Percentiles rank a stretch among this genome's conserved stretches.
Evolutionary conservation across 768 basidiomycete genomes (phyloP).

Genomic region (Amanita polypyramis): DNA sequence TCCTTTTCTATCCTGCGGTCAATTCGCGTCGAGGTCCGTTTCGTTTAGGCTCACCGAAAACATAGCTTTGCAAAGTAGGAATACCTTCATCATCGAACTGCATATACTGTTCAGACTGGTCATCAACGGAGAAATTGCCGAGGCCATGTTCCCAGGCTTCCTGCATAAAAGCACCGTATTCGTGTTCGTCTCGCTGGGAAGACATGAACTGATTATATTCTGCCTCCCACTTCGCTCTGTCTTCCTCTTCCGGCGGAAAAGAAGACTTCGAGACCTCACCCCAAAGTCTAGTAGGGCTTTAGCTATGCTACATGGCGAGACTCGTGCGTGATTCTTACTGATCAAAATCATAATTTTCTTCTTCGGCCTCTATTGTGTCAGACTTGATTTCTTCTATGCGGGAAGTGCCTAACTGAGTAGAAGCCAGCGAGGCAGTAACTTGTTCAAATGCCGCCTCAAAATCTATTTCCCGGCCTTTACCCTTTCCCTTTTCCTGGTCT

Average conservation of each 20-base stretch:
- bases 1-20: constrained; percentile 40
- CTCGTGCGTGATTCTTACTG: constrained; percentile 10
- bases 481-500: constrained; percentile 54
- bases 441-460: constrained; percentile 83
- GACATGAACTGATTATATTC: constrained; percentile 75
- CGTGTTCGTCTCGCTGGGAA: constrained; percentile 52
- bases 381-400: constrained; percentile 43
- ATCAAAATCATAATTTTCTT: constrained; percentile 20
- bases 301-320: not conserved
- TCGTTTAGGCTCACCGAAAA: constrained; percentile 51
- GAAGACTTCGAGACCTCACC: constrained; percentile 49
- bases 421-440: constrained; percentile 40
- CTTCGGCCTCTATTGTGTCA: constrained; percentile 26
- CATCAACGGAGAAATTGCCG: constrained; percentile 29
- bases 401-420: constrained; percentile 29
- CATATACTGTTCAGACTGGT: constrained; percentile 19
- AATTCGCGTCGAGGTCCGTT: not conserved
- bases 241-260: constrained; percentile 45
- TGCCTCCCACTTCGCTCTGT: constrained; percentile 73
- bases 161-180: constrained; percentile 53
- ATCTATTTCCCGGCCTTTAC: constrained; percentile 67
- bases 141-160: constrained; percentile 51
- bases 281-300: constrained; percentile 41
- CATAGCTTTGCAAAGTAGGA: constrained; percentile 61
- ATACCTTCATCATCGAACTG: constrained; percentile 67